phyloP scores from a whole-genome alignment of 805 yeast genomes.

The Zygoascus ofunaensis region DNA sequence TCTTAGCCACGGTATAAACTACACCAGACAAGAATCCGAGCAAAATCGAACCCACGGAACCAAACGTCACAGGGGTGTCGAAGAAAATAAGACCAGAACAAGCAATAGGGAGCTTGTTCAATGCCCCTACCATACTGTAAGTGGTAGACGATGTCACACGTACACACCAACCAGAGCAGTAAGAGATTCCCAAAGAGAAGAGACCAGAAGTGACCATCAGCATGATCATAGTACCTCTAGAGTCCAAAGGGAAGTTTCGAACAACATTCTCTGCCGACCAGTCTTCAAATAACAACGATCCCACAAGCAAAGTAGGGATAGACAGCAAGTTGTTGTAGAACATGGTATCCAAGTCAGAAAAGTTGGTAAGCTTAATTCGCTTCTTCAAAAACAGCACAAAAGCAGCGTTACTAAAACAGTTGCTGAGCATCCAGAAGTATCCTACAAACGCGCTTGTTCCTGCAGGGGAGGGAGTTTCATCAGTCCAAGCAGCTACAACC shows the following conservation, averaged over 20 bases:
- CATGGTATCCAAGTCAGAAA: conserved; percentile 91
- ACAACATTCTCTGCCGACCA: conserved; percentile 79
- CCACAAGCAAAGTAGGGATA: conserved; percentile 72
- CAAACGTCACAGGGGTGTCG: conserved; percentile 89
- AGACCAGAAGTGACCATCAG: conserved; percentile 90
- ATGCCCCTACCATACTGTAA: conserved; percentile 98
- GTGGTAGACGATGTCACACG: conserved; percentile 98
- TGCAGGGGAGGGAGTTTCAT: conserved; percentile 38
- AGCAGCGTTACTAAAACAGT: conserved; percentile 90
- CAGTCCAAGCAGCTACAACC: conserved; percentile 93
- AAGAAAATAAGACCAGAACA: conserved; percentile 89
- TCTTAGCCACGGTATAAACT: conserved; percentile 92
- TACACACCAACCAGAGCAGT: conserved; percentile 99
- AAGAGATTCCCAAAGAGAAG: conserved; percentile 92
- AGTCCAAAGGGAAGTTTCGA: conserved; percentile 66
- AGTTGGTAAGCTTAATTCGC: conserved; percentile 93
- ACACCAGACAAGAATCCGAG: conserved; percentile 94
- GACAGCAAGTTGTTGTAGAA: conserved; percentile 93
- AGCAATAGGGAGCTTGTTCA: conserved; percentile 96
- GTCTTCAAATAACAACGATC: conserved; percentile 78
- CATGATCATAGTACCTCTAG: conserved; percentile 57
- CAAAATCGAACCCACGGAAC: conserved; percentile 81
- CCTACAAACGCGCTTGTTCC: conserved; percentile 42
- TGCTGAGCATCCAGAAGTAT: conserved; percentile 93
- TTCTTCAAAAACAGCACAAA: conserved; percentile 94